Conservation (phyloP, 2,329 filamentous ascomycete genomes). For the Epichloe festucae region DNA sequence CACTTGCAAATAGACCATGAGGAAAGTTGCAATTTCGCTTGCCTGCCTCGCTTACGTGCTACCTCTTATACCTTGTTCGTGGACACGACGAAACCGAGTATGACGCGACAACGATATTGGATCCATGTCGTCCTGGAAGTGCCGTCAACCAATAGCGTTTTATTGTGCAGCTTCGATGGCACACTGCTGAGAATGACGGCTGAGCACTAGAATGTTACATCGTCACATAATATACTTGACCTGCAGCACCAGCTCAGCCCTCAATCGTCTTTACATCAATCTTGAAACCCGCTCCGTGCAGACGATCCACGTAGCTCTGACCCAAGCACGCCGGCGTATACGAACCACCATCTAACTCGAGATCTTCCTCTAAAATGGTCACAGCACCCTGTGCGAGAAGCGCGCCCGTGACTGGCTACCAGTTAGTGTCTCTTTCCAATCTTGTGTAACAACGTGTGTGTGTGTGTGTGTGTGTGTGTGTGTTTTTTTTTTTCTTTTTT, state of each 20-base stretch:
- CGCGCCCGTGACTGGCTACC: slow-evolving; percentile 45
- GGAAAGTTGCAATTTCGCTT: neutral
- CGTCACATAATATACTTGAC: no score
- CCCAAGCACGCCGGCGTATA: slow-evolving; percentile 63
- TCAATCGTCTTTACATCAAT: slow-evolving; percentile 36
- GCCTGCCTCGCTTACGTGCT: neutral
- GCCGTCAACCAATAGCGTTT: no score
- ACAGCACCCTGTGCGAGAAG: slow-evolving; percentile 51
- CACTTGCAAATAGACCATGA: neutral
- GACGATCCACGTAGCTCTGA: slow-evolving; percentile 49
- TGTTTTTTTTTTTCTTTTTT: no score
- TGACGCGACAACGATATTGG: no score
- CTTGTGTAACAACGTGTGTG: neutral
- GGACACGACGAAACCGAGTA: no score
- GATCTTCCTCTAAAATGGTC: slow-evolving; percentile 50
- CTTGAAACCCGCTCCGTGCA: slow-evolving; percentile 48
- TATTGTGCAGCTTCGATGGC: no score
- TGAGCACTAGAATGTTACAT: neutral
- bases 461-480: neutral
- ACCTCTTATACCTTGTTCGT: no score
- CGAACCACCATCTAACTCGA: slow-evolving; percentile 50
- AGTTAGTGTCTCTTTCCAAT: neutral
- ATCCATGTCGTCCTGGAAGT: no score
- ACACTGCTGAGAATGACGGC: neutral
- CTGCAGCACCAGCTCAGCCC: slow-evolving; percentile 11